phyloP scores from a whole-genome alignment of 1,139 yeast genomes.

The Debaryomyces subglobosus region DNA sequence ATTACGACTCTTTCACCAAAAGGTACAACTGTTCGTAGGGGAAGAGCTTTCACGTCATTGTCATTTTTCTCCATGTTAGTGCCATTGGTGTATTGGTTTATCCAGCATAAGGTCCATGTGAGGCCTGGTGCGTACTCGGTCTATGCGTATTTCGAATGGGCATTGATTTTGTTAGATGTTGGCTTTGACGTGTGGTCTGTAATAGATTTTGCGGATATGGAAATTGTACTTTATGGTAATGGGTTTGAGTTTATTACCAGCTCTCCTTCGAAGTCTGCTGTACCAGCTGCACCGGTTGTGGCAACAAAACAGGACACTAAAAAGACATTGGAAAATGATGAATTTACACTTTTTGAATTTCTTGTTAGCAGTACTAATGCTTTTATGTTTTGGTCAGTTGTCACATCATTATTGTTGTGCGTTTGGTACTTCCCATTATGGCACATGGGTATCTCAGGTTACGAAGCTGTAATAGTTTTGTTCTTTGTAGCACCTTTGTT shows the following conservation, averaged over 20 bases:
- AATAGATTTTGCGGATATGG: conserved; percentile 64
- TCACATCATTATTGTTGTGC: conserved; percentile 79
- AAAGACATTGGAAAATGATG: conserved; percentile 18
- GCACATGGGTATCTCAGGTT: conserved; percentile 97
- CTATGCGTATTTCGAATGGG: conserved; percentile 95
- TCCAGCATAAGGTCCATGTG: conserved; percentile 88
- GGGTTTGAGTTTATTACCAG: conserved; percentile 19
- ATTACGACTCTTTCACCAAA: conserved; percentile 58
- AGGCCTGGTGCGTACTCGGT: conserved; percentile 93
- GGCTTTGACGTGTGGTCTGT: conserved; percentile 82
- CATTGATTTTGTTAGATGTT: conserved; percentile 78
- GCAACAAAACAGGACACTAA: not conserved
- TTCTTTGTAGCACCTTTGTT: conserved; percentile 62
- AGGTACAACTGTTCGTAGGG: conserved; percentile 48
- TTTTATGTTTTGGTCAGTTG: conserved; percentile 80
- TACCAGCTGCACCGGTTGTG: not conserved
- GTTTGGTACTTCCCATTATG: conserved; percentile 98
- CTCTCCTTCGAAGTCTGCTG: conserved; percentile 9
- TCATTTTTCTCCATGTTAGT: conserved; percentile 71
- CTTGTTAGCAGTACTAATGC: conserved; percentile 56
- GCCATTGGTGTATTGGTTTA: conserved; percentile 86
- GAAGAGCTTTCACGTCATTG: conserved; percentile 56
- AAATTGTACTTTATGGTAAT: conserved; percentile 36
- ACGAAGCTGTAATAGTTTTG: conserved; percentile 68
- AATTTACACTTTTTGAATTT: conserved; percentile 44